A percentile compares a stretch with the other conserved stretches of the same genome.
These are phyloP conservation scores for Thelephora ganbajun DNA, from an alignment of 768 basidiomycete genomes.

Conservation along the genomic window DNA sequence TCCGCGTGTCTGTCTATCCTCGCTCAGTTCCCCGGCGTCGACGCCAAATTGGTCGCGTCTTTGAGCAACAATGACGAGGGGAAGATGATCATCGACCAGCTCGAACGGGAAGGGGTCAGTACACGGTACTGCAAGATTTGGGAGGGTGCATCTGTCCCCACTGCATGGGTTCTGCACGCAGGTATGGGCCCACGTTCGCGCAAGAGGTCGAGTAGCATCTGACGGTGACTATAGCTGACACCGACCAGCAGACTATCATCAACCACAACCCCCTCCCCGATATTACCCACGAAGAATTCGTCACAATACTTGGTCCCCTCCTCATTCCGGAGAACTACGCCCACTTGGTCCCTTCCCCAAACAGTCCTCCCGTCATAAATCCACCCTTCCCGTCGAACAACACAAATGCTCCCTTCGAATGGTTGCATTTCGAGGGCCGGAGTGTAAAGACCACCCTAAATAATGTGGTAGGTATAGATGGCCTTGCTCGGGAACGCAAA, in stretches of 20 bases:
- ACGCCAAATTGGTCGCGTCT: constrained; percentile 61
- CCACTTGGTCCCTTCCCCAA: constrained; percentile 16
- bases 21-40: constrained; percentile 53
- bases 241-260: constrained; percentile 52
- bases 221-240: constrained; percentile 28
- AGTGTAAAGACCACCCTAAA: constrained; percentile 66
- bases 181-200: constrained; percentile 23
- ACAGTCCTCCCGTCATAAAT: constrained; percentile 7
- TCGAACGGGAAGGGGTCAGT: constrained; percentile 52
- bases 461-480: constrained; percentile 69
- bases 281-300: constrained; percentile 78
- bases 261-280: constrained; percentile 85
- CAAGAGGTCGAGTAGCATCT: not conserved
- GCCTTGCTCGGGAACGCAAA: constrained; percentile 68
- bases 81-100: constrained; percentile 41
- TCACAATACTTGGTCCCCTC: constrained; percentile 64
- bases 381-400: constrained; percentile 15
- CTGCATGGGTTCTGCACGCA: constrained; percentile 70
- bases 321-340: constrained; percentile 70
- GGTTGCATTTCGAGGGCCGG: constrained; percentile 78
- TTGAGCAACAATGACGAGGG: constrained; percentile 65
- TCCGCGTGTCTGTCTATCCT: constrained; percentile 55
- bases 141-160: constrained; percentile 59
- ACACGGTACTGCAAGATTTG: constrained; percentile 66
- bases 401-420: constrained; percentile 71